These are phyloP conservation scores for Aphanomyces euteiches DNA, from an alignment of 352 stramenopile genomes.

Conservation along the genomic window DNA sequence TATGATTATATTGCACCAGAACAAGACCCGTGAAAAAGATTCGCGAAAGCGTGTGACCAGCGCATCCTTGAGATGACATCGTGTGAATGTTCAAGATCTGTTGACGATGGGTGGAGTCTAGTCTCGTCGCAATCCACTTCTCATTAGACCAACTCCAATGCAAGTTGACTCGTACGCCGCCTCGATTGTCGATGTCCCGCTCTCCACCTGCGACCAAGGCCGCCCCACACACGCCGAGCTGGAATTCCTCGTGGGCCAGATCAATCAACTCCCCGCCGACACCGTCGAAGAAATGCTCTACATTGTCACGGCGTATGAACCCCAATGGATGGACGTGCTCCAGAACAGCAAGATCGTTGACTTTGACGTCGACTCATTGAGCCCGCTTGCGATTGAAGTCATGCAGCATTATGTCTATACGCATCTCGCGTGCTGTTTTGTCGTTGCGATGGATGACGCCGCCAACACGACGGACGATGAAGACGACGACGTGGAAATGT, in stretches of 20 bases:
- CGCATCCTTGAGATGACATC: constrained; percentile 12
- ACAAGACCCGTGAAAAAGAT: constrained; percentile 5
- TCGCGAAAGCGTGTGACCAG: constrained; percentile 7
- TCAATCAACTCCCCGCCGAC: constrained; percentile 18
- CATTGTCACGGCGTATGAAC: constrained; percentile 21
- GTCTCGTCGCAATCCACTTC: too few relatives aligned
- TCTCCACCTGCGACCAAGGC: background rate
- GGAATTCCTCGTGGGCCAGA: constrained; percentile 7
- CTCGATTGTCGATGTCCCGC: background rate
- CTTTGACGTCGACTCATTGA: constrained; percentile 2
- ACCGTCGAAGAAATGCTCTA: constrained; percentile 12
- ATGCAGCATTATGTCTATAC: constrained; percentile 27
- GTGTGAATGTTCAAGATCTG: background rate
- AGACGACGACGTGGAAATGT: background rate
- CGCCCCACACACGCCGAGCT: background rate
- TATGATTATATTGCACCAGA: background rate
- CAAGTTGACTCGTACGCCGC: background rate
- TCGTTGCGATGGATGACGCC: background rate
- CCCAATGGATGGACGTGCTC: constrained; percentile 20
- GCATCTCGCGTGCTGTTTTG: constrained; percentile 12
- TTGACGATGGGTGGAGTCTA: too few relatives aligned
- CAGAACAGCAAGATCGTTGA: background rate
- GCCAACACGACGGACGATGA: background rate
- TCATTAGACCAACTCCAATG: background rate
- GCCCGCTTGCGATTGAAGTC: constrained; percentile 19